Evolutionary conservation across 331 rosid species (phyloP), one percentile per base, ranked within the genome.

Genomic region (Pyrus hybrid): DNA sequence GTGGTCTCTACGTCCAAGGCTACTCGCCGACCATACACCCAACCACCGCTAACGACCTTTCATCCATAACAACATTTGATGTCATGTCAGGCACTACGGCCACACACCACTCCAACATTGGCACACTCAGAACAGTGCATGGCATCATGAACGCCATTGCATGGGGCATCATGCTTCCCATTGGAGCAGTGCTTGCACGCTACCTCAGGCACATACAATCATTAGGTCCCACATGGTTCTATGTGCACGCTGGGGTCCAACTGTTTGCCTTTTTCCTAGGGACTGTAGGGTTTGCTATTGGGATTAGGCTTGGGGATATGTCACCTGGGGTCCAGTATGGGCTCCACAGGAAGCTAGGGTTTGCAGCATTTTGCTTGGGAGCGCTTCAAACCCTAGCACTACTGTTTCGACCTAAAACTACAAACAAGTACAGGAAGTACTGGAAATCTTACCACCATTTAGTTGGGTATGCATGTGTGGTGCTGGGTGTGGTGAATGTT

Each of bases 21-120:
- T 95, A 92, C 83, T 95, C 99, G 1, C 99, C 97, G 8, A 88
- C 99, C 30, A 91, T 95, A 72, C 99, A 95, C 68, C 97, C 96
- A 22, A 95, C 99, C 0, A 89, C 91, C 2, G 28, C 96, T 11
- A 76, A 62, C 47, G 97, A 95, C 72, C 86, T 95, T 2, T 86
- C 99, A 45, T 92, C 97, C 64, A 56, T 84, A 23, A 79, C 91
- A 20, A 90, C 97, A 6, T 75, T 95, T 17, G 96, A 95, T 69
- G 87, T 92, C 43, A 37, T 79, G 57, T 92, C 97, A 8, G 97
- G 95, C 60, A 80, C 91, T 2, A 72, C 90, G 1, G 84, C 85
- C 5, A 33, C 84, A 18, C 87, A 81, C n/a, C 86, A 77, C 77
- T 64, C 58, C 29, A 83, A 82, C 72, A 37, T 86, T 7, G 77